Percentiles rank a stretch among this genome's conserved stretches.
phyloP scores from a whole-genome alignment of 2,329 filamentous ascomycete genomes.

The Alternaria brassicae region DNA sequence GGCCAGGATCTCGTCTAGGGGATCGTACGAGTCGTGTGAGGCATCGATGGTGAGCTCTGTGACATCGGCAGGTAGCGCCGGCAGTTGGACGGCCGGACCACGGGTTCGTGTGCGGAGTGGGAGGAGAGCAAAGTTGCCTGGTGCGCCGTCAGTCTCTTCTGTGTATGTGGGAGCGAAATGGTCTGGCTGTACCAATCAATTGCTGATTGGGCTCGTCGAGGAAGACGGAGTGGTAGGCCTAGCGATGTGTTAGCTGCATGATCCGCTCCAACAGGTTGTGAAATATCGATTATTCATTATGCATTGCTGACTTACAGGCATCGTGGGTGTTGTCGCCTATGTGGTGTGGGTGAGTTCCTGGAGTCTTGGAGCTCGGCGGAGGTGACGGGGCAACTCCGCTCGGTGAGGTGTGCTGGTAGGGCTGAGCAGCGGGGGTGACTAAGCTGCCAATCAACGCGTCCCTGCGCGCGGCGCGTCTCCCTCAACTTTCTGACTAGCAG shows the following conservation, averaged over 20 bases:
- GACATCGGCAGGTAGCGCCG: constrained; percentile 62
- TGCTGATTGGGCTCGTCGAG: constrained; percentile 76
- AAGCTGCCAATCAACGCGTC: constrained; percentile 49
- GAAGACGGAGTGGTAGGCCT: constrained; percentile 99
- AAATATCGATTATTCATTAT: not conserved
- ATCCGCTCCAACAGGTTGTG: not conserved
- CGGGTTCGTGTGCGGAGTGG: constrained; percentile 94
- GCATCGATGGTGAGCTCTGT: constrained; percentile 71
- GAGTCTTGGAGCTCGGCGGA: constrained; percentile 32
- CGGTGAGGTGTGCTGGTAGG: constrained; percentile 41
- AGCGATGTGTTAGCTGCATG: constrained; percentile 24
- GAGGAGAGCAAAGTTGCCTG: constrained; percentile 91
- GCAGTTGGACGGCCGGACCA: constrained; percentile 89
- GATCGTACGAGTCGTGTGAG: constrained; percentile 92
- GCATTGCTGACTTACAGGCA: constrained; percentile 53
- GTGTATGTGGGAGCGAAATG: not conserved
- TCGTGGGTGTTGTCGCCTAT: constrained; percentile 43
- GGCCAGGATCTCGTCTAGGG: constrained; percentile 89
- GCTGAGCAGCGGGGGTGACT: constrained; percentile 45
- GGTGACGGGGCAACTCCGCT: constrained; percentile 41
- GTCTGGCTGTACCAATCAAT: constrained; percentile 61
- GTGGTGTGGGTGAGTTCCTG: constrained; percentile 24
- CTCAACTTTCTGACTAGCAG: not conserved
- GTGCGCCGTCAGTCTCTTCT: not conserved
- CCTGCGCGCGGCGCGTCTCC: constrained; percentile 26